Conservation (phyloP, 2,329 filamentous ascomycete genomes). For the Annulohypoxylon truncatum region DNA sequence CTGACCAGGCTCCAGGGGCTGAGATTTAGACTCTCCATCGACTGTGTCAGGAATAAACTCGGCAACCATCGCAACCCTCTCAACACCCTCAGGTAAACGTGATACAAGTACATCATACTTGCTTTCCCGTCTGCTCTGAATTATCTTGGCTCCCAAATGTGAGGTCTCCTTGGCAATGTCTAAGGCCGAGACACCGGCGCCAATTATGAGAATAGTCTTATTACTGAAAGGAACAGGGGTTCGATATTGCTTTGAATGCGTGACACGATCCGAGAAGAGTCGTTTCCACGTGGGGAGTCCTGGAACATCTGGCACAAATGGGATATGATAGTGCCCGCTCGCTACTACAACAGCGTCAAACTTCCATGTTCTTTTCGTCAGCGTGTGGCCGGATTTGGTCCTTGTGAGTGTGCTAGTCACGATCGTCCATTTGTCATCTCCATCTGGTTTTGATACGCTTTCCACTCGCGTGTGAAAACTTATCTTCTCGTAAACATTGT, state of each 20-base stretch:
- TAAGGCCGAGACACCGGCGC: constrained; percentile 60
- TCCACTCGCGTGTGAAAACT: constrained; percentile 71
- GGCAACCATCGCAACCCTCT: constrained; percentile 63
- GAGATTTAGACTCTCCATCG: constrained; percentile 39
- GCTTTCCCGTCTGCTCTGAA: constrained; percentile 69
- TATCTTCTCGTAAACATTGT: constrained; percentile 62
- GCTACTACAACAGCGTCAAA: constrained; percentile 76
- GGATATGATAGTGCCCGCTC: constrained; percentile 74
- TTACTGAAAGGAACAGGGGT: constrained; percentile 66
- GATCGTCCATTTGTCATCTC: constrained; percentile 61
- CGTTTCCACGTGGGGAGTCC: constrained; percentile 70
- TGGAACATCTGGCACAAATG: constrained; percentile 68
- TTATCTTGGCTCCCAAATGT: constrained; percentile 53
- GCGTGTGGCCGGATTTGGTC: constrained; percentile 33
- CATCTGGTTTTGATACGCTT: constrained; percentile 57
- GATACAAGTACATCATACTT: constrained; percentile 66
- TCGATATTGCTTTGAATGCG: constrained; percentile 80
- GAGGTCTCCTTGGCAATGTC: constrained; percentile 57
- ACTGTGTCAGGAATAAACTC: constrained; percentile 55
- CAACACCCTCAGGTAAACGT: constrained; percentile 64
- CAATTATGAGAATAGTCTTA: constrained; percentile 64
- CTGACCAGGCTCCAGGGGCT: constrained; percentile 39
- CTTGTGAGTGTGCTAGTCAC: constrained; percentile 58
- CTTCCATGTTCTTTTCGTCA: constrained; percentile 49
- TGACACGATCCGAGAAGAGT: constrained; percentile 63